These are phyloP conservation scores for Tephrocybe sp. DNA, from an alignment of 768 basidiomycete genomes.

Conservation along the genomic window DNA sequence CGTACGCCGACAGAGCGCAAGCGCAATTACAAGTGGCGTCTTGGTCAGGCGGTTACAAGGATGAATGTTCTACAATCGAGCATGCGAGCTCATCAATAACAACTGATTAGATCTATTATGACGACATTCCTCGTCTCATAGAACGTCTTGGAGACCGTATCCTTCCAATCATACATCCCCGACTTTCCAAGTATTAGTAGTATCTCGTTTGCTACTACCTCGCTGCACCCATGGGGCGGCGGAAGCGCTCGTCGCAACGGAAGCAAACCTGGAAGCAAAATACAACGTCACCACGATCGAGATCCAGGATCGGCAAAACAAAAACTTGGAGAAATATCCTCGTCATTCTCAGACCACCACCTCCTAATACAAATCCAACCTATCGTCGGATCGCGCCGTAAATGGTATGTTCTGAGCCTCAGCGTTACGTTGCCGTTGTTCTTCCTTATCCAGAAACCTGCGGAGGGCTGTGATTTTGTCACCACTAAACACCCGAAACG, in stretches of 20 bases:
- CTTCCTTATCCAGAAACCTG: constrained; percentile 71
- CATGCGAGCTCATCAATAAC: not conserved
- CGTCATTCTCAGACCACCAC: not conserved
- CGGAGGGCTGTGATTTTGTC: constrained; percentile 61
- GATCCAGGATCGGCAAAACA: not conserved
- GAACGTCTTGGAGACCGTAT: not conserved
- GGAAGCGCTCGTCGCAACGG: not conserved
- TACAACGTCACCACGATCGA: not conserved
- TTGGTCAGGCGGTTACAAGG: not conserved
- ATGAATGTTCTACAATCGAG: constrained; percentile 12
- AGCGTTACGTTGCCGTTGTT: constrained; percentile 49
- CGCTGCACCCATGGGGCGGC: not conserved
- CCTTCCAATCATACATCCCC: not conserved
- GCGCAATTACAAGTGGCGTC: not conserved
- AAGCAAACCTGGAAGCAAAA: constrained; percentile 6
- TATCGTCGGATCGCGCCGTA: constrained; percentile 59
- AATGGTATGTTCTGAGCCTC: constrained; percentile 63
- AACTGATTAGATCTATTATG: not conserved
- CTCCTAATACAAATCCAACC: constrained; percentile 55
- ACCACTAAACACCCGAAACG: constrained; percentile 80
- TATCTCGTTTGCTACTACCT: not conserved
- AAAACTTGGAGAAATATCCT: not conserved
- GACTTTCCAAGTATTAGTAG: too few species aligned
- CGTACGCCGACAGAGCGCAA: not conserved
- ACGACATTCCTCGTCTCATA: not conserved